Evolutionary conservation across 2,329 filamentous ascomycete genomes (phyloP), one percentile per base, ranked within the genome.

Genomic region (Torrubiellomyces zombiae): DNA sequence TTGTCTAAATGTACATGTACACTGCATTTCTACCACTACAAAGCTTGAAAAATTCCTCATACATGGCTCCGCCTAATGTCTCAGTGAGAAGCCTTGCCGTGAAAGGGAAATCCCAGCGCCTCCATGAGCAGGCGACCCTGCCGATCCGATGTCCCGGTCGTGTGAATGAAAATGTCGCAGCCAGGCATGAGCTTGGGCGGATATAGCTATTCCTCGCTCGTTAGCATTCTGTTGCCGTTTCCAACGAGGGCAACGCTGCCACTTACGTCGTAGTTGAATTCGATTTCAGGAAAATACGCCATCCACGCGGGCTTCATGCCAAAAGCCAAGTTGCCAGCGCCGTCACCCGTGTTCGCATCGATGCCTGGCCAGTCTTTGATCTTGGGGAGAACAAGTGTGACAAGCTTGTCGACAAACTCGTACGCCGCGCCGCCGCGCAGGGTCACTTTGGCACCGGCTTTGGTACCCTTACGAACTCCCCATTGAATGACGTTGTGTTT

Each of bases 301-400:
- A 93, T 71, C 38, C 77, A 70, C 30, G 81, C 74, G 5, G 75
- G 62, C 9, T 63, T 64, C 39, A 98, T 61, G 37, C 89, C 89
- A 49, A 85, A 86, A 7, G 63, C 65, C 37, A 98, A 64, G 50
- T 95, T 94, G 18, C 89, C 89, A 32, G 76, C 75, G 43, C 72
- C 74, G 49, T 98, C 89, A 43, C 89, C 89, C 19, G 80, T 80
- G 21, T 42, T 48, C 30, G 51, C 61, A 36, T 53, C 45, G 28
- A 71, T 43, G 12, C 89, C 89, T 28, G 68, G 70, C 78, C 82
- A 98, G 39, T 98, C 89, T 62, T 95, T 98, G 53, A 98, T 91
- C 44, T 75, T 79, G 19, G 89, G 89, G 46, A 95, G 64, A 5
- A 98, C 85, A 7, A 95, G 60, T 46, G 92, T 82, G 28, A 95